Conservation (phyloP, 495 filamentous ascomycete genomes). For the Xylaria flabelliformis region DNA sequence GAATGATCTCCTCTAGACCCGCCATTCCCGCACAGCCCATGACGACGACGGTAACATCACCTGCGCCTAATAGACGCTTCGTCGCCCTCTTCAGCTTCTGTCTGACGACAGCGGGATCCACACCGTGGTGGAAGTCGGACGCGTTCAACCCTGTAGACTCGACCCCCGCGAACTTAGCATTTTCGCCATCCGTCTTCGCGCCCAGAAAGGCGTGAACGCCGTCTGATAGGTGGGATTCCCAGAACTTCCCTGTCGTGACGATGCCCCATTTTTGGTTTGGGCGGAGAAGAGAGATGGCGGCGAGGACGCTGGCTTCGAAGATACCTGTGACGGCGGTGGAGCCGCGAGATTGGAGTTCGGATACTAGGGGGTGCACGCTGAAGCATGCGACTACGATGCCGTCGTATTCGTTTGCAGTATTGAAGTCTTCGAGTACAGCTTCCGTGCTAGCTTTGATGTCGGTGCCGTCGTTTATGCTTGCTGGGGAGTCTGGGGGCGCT, state of each 20-base stretch:
- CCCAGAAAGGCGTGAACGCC: conserved; percentile 67
- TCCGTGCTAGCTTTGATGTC: conserved; percentile 57
- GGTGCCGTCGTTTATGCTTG: conserved; percentile 69
- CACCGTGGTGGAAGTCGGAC: conserved; percentile 74
- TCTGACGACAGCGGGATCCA: conserved; percentile 66
- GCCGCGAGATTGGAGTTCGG: conserved; percentile 51
- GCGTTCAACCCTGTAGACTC: conserved; percentile 85
- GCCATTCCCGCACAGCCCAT: conserved; percentile 92
- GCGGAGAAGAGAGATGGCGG: conserved; percentile 57
- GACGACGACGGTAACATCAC: conserved; percentile 68
- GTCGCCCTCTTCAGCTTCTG: conserved; percentile 73
- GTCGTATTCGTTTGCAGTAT: conserved; percentile 57
- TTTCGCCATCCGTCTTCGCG: conserved; percentile 28
- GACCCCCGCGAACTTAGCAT: conserved; percentile 72
- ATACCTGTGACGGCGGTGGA: conserved; percentile 74
- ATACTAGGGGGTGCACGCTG: conserved; percentile 83
- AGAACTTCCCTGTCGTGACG: conserved; percentile 83
- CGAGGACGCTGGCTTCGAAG: conserved; percentile 78
- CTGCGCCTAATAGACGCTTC: conserved; percentile 62
- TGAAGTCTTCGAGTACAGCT: conserved; percentile 63
- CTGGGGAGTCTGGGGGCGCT: conserved; percentile 56
- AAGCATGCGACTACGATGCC: conserved; percentile 89
- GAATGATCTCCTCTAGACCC: conserved; percentile 82
- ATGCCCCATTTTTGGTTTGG: conserved; percentile 75
- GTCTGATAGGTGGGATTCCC: conserved; percentile 72